Percentiles rank a stretch among this genome's conserved stretches.
Evolutionary conservation across 139 green algal species (phyloP).

Genomic region (Tetradesmus lagerheimii): DNA sequence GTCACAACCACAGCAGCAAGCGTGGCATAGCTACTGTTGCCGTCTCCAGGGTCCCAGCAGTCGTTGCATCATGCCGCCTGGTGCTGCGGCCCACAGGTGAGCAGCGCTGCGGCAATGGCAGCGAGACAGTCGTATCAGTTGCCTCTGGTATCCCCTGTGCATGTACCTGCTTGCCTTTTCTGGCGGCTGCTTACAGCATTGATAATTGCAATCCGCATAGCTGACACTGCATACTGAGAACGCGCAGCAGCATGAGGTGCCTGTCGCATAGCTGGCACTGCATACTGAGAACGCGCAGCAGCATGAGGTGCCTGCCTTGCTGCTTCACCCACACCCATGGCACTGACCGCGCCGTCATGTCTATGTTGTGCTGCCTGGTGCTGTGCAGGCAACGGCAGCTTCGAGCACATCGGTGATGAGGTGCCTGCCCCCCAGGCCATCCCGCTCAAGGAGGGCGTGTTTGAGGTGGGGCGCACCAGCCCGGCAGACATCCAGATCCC

Average conservation of each 20-base stretch:
- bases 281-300: too few relatives aligned
- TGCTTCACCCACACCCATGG: too few relatives aligned
- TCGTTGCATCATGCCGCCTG: constrained; percentile 13
- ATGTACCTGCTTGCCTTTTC: too few relatives aligned
- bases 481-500: constrained; percentile 54
- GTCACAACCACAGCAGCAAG: not conserved
- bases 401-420: constrained; percentile 54
- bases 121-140: not conserved
- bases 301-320: too few relatives aligned
- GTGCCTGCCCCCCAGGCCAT: constrained; percentile 33
- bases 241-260: too few relatives aligned
- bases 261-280: too few relatives aligned
- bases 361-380: not conserved
- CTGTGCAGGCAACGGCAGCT: constrained; percentile 49
- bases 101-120: not conserved
- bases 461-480: constrained; percentile 52
- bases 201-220: too few relatives aligned
- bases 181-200: too few relatives aligned
- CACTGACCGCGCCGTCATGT: too few relatives aligned
- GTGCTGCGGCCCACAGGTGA: constrained; percentile 46
- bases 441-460: constrained; percentile 51
- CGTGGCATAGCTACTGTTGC: not conserved
- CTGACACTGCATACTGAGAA: too few relatives aligned
- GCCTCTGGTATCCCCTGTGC: too few relatives aligned
- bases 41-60: constrained; percentile 6